A percentile compares a stretch with the other conserved stretches of the same genome.
These are phyloP conservation scores for Cladophialophora psammophila DNA, from an alignment of 2,329 filamentous ascomycete genomes.

Conservation along the genomic window DNA sequence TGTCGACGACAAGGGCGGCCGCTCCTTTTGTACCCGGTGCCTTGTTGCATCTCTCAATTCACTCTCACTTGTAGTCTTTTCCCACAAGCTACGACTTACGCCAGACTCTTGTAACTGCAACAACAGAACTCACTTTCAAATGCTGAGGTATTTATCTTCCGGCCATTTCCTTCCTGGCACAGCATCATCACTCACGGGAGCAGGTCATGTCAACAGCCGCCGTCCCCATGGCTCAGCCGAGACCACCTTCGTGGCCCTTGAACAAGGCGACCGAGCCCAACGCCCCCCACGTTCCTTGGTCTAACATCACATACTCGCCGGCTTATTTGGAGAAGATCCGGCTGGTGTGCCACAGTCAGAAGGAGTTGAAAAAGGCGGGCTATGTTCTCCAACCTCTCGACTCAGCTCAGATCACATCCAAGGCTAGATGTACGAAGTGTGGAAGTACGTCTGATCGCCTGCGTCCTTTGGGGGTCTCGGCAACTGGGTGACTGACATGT, in stretches of 20 bases:
- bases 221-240: neutral
- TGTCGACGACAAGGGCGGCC: neutral
- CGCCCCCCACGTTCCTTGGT: slow-evolving; percentile 21
- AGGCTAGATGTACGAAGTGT: slow-evolving; percentile 27
- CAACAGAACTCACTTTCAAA: neutral
- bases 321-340: slow-evolving; percentile 29
- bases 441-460: slow-evolving; percentile 21
- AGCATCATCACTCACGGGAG: neutral
- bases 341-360: slow-evolving; percentile 26
- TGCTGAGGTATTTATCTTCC: neutral
- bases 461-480: neutral
- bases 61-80: neutral
- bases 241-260: neutral
- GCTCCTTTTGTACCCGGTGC: neutral
- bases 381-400: slow-evolving; percentile 35
- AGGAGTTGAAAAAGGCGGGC: slow-evolving; percentile 25
- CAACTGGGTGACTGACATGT: neutral
- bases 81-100: neutral
- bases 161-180: neutral
- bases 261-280: neutral
- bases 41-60: neutral
- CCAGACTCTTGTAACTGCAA: neutral
- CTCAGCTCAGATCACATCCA: slow-evolving; percentile 29
- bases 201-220: neutral
- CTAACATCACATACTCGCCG: slow-evolving; percentile 24